Conservation (phyloP, 305 asterid species). For the Plantago coronopus region DNA sequence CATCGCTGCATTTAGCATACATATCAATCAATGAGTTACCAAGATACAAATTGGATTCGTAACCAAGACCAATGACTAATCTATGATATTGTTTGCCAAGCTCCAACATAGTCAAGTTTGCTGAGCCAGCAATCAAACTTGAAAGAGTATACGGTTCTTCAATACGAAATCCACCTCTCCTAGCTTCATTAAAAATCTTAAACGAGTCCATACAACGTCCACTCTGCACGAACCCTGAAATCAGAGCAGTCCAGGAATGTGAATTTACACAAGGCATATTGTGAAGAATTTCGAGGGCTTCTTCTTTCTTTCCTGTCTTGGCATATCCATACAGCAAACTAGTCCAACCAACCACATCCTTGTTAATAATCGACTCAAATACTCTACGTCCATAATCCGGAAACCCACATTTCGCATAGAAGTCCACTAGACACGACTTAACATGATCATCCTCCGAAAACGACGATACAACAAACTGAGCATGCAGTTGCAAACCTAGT, state of each 20-base stretch:
- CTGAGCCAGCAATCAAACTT: constrained; percentile 56
- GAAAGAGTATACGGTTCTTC: constrained; percentile 52
- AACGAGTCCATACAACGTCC: constrained; percentile 49
- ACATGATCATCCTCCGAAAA: constrained; percentile 58
- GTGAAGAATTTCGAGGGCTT: constrained; percentile 42
- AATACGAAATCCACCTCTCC: constrained; percentile 48
- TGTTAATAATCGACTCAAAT: constrained; percentile 46
- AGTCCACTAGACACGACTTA: constrained; percentile 69
- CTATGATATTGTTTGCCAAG: constrained; percentile 77
- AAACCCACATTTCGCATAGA: constrained; percentile 66
- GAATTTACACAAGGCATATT: constrained; percentile 41
- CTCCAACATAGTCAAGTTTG: constrained; percentile 47
- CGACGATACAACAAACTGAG: constrained; percentile 46
- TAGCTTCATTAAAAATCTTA: constrained; percentile 47
- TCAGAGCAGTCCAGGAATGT: constrained; percentile 59
- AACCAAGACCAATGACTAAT: constrained; percentile 58
- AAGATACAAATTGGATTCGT: constrained; percentile 39
- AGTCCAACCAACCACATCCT: constrained; percentile 60
- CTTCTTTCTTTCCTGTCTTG: constrained; percentile 48
- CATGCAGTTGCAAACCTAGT: constrained; percentile 65
- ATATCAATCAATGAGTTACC: constrained; percentile 64
- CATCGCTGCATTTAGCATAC: constrained; percentile 83
- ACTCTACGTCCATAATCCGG: constrained; percentile 47
- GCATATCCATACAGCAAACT: constrained; percentile 74
- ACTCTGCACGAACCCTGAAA: constrained; percentile 70